These are phyloP conservation scores for Nicotiana sylvestris DNA, from an alignment of 257 asterid genomes.

Conservation along the genomic window DNA sequence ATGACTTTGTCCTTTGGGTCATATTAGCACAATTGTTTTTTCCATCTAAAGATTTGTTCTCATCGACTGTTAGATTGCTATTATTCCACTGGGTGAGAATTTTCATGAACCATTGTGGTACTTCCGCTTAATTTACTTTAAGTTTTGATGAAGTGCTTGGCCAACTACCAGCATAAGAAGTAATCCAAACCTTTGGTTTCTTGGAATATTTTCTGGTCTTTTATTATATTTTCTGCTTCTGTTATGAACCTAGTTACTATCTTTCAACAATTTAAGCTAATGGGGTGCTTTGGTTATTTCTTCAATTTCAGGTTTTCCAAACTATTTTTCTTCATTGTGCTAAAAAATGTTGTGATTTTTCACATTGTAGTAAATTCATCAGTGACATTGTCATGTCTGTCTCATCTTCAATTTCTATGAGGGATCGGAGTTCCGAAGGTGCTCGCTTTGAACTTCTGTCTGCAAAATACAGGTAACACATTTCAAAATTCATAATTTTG, in stretches of 20 bases:
- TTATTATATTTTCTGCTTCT: background rate
- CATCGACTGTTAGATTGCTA: background rate
- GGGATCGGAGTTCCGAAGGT: conserved; percentile 88
- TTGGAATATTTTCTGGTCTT: background rate
- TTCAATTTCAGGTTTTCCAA: background rate
- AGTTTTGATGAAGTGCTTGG: background rate
- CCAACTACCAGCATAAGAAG: background rate
- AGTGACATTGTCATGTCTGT: conserved; percentile 83
- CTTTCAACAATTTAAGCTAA: background rate
- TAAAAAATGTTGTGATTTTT: background rate
- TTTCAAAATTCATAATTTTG: background rate
- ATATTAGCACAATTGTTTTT: background rate
- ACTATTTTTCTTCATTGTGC: background rate
- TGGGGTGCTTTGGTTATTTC: background rate
- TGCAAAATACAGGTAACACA: conserved; percentile 71
- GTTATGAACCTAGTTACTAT: background rate
- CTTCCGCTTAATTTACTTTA: background rate
- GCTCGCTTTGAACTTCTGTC: conserved; percentile 91
- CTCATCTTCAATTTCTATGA: conserved; percentile 75
- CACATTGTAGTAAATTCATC: conserved; percentile 68
- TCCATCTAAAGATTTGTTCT: background rate
- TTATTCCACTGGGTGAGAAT: background rate
- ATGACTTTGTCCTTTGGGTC: background rate
- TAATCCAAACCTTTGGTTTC: background rate
- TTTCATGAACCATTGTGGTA: background rate